Percentiles rank a stretch among this genome's conserved stretches.
Conservation (phyloP, 2,329 filamentous ascomycete genomes). For the Diplodia corticola region DNA sequence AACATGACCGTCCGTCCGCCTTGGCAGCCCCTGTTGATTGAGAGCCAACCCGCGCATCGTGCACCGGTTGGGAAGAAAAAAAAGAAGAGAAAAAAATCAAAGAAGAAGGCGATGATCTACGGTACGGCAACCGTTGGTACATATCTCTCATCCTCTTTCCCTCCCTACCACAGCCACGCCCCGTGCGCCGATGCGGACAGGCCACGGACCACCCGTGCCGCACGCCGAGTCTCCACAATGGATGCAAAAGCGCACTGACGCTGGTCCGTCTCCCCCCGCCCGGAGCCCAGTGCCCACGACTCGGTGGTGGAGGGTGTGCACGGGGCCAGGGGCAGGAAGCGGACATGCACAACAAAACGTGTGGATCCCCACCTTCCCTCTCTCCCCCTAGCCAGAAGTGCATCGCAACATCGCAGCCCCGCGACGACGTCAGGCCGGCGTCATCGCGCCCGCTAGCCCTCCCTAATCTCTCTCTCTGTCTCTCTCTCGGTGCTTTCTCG, state of each 20-base stretch:
- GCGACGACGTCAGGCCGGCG: neutral
- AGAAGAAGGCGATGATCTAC: too few relatives aligned
- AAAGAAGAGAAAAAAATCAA: too few relatives aligned
- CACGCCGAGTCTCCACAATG: neutral
- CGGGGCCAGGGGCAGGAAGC: neutral
- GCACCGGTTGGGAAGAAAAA: too few relatives aligned
- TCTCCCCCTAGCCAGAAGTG: neutral
- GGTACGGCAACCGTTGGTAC: too few relatives aligned
- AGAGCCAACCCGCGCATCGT: neutral
- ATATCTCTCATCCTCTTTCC: neutral
- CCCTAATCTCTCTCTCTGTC: too few relatives aligned
- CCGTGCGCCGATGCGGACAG: neutral
- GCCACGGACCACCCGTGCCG: neutral
- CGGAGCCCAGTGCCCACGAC: neutral
- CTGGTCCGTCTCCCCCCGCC: neutral
- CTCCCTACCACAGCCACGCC: too few relatives aligned
- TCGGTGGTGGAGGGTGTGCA: neutral
- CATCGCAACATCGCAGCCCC: too few relatives aligned
- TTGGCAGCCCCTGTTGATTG: neutral
- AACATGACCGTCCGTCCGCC: neutral
- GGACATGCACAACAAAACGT: neutral
- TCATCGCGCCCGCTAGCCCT: neutral
- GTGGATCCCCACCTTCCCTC: neutral
- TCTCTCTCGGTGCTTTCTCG: neutral
- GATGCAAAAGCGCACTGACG: neutral